Conservation (phyloP, 371 early-diverging fungal species). For the Rhizopus arrhizus region DNA sequence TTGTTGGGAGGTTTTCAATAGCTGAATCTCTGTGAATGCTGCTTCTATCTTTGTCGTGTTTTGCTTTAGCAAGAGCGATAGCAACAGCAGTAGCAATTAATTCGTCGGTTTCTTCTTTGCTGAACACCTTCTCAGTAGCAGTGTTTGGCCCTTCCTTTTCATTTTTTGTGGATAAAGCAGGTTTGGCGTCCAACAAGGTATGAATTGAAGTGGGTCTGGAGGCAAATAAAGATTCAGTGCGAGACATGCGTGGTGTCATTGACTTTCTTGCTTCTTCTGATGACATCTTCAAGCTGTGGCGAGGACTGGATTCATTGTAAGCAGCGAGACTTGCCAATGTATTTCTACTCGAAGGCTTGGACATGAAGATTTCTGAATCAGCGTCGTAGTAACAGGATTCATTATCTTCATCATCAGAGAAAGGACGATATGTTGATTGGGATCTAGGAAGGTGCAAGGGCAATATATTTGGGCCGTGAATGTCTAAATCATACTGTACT, state of each 20-base stretch:
- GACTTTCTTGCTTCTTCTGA: not conserved
- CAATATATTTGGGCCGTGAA: not conserved
- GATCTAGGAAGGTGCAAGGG: not conserved
- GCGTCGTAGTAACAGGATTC: slow-evolving; percentile 20
- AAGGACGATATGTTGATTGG: slow-evolving; percentile 7
- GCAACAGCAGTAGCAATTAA: slow-evolving; percentile 49
- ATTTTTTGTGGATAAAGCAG: not conserved
- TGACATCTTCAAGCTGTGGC: not conserved
- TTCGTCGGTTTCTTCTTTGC: slow-evolving; percentile 37
- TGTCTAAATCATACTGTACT: slow-evolving; percentile 13
- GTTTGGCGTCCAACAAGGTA: slow-evolving; percentile 48
- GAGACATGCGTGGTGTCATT: not conserved
- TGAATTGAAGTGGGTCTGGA: slow-evolving; percentile 64
- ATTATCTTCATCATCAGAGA: slow-evolving; percentile 17
- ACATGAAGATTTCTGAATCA: slow-evolving; percentile 4
- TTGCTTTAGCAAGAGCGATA: slow-evolving; percentile 29
- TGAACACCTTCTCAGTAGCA: slow-evolving; percentile 16
- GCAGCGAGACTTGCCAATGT: slow-evolving; percentile 11
- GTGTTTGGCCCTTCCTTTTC: not conserved
- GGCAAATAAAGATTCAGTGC: slow-evolving; percentile 53
- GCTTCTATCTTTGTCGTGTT: not conserved
- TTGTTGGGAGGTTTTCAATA: not conserved
- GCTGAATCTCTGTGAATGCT: not conserved
- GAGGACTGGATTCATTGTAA: slow-evolving; percentile 6
- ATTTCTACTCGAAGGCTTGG: slow-evolving; percentile 19